These are phyloP conservation scores for Flaveria ramosissima DNA, from an alignment of 129 eudicot species.

Conservation along the genomic window DNA sequence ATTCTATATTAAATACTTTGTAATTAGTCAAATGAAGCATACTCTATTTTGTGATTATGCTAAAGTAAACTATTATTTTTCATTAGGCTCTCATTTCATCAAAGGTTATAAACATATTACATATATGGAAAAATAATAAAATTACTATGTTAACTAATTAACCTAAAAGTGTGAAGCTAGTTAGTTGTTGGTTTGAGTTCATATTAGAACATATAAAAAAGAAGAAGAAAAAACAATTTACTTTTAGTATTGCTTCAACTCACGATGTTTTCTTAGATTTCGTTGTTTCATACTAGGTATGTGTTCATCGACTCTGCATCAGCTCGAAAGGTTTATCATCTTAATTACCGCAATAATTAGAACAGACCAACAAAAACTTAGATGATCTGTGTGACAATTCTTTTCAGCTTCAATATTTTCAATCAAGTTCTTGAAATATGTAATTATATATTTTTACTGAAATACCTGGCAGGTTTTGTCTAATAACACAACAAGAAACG, in stretches of 20 bases:
- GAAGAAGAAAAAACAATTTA: too few species aligned
- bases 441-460: background rate
- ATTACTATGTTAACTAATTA: background rate
- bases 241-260: background rate
- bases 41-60: background rate
- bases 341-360: too few species aligned
- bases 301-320: background rate
- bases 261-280: background rate
- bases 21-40: background rate
- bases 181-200: background rate
- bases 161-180: background rate
- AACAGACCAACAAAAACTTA: too few species aligned
- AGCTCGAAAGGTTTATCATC: background rate
- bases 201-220: too few species aligned
- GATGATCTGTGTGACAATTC: slow-evolving; percentile 3
- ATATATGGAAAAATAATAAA: too few species aligned
- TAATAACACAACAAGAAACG: slow-evolving; percentile 56
- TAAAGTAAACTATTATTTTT: background rate
- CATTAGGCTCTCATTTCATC: background rate
- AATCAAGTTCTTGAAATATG: background rate
- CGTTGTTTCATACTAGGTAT: background rate
- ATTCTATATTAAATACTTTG: background rate
- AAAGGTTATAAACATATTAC: too few species aligned
- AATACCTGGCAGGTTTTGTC: slow-evolving; percentile 56
- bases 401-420: slow-evolving; percentile 4